Percentiles rank a stretch among this genome's conserved stretches.
Evolutionary conservation across 257 asterid genomes (phyloP).

Genomic region (Solanum lycopersicoides): DNA sequence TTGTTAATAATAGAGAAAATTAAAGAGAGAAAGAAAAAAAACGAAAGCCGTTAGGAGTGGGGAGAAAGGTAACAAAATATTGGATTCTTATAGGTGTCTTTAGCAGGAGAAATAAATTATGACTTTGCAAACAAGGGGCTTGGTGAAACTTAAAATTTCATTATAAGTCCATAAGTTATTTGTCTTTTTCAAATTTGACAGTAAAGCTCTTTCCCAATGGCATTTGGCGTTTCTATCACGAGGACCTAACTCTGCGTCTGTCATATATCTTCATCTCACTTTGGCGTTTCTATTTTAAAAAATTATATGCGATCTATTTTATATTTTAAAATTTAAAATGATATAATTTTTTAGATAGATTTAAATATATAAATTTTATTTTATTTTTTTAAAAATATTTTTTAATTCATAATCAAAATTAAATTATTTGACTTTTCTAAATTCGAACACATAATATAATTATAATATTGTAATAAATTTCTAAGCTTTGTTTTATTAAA

Average conservation of each 20-base stretch:
- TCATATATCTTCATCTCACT: neutral
- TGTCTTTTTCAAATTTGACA: neutral
- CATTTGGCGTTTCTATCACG: neutral
- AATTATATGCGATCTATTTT: neutral
- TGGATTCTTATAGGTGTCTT: neutral
- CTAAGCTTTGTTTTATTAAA: neutral
- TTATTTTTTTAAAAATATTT: too few relatives aligned
- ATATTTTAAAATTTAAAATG: neutral
- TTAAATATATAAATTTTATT: too few relatives aligned
- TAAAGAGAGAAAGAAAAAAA: neutral
- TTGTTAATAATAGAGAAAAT: too few relatives aligned
- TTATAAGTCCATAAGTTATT: neutral
- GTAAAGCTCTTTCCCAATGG: neutral
- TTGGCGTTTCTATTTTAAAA: neutral
- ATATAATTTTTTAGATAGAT: neutral
- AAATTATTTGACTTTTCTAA: too few relatives aligned
- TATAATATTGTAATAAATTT: too few relatives aligned
- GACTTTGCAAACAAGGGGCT: neutral
- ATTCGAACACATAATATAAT: too few relatives aligned
- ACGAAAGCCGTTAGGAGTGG: neutral
- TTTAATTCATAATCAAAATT: too few relatives aligned
- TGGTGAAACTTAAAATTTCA: neutral
- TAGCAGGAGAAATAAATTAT: neutral
- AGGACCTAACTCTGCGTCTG: neutral
- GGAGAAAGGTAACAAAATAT: neutral